These are phyloP conservation scores for Xanthoceras sorbifolium DNA, from an alignment of 345 rosid genomes.

Conservation along the genomic window DNA sequence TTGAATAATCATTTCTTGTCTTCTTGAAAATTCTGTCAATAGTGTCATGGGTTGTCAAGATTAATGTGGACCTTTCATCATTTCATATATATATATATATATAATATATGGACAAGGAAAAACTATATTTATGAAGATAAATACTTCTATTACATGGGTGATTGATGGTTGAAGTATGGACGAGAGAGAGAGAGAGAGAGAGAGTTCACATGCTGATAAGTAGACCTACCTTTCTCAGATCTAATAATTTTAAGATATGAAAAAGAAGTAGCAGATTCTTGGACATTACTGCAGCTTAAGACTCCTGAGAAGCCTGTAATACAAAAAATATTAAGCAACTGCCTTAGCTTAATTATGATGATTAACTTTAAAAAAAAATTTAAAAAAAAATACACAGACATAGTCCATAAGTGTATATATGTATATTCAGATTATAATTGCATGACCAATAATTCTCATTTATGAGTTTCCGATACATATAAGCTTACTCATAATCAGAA, in stretches of 20 bases:
- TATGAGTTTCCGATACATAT: not conserved
- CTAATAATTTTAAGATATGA: not conserved
- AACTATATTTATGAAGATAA: not conserved
- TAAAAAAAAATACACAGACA: not conserved
- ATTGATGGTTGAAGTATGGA: not conserved
- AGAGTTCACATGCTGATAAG: not conserved
- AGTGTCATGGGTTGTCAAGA: no score
- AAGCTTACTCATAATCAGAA: not conserved
- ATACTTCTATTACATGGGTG: conserved; percentile 11
- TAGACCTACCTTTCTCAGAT: not conserved
- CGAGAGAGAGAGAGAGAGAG: not conserved
- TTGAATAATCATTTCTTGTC: no score
- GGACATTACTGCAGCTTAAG: conserved; percentile 30
- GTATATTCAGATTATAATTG: no score
- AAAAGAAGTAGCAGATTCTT: not conserved
- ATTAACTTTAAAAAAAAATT: not conserved
- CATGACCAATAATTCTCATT: no score
- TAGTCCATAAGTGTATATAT: no score
- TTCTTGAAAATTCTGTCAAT: no score
- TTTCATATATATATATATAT: no score
- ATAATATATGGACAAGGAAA: not conserved
- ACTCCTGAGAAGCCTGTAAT: conserved; percentile 26
- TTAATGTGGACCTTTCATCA: no score
- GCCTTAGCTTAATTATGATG: not conserved
- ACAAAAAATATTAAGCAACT: not conserved